Conservation (phyloP, 1,139 yeast species). For the Taphrina wiesneri region DNA sequence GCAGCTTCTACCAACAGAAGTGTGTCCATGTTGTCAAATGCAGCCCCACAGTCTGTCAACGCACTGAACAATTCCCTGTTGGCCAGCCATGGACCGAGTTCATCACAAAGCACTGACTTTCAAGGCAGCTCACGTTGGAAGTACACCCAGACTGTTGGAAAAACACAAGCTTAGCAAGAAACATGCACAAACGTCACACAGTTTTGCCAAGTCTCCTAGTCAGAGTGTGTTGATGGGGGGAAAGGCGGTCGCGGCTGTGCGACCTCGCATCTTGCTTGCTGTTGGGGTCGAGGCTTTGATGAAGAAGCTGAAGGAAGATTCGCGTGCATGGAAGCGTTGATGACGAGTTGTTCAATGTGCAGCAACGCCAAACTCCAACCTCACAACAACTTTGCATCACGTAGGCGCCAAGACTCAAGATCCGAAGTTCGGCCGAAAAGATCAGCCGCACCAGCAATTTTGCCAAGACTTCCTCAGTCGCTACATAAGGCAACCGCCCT, state of each 20-base stretch:
- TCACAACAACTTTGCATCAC: neutral
- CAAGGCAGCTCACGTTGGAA: slow-evolving; percentile 11
- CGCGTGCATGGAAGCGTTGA: neutral
- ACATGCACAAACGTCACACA: neutral
- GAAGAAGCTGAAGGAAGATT: neutral
- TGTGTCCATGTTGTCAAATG: slow-evolving; percentile 1
- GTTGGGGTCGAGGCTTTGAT: neutral
- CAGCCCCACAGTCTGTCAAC: neutral
- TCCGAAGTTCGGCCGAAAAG: neutral
- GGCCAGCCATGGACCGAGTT: neutral
- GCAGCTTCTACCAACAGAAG: neutral
- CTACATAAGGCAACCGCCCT: neutral
- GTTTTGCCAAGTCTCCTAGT: neutral
- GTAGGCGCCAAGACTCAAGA: neutral
- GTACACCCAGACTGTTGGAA: neutral
- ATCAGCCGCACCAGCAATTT: slow-evolving; percentile 4
- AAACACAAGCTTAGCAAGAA: neutral
- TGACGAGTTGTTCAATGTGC: neutral
- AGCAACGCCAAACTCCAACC: neutral
- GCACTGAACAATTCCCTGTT: neutral
- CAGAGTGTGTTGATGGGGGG: neutral
- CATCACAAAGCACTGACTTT: slow-evolving; percentile 1
- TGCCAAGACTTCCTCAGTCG: neutral
- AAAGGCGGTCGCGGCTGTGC: no score
- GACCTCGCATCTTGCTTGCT: neutral